Evolutionary conservation across 805 yeast species (phyloP), one percentile per base, ranked within the genome.

Genomic region (Candida endomychidarum): DNA sequence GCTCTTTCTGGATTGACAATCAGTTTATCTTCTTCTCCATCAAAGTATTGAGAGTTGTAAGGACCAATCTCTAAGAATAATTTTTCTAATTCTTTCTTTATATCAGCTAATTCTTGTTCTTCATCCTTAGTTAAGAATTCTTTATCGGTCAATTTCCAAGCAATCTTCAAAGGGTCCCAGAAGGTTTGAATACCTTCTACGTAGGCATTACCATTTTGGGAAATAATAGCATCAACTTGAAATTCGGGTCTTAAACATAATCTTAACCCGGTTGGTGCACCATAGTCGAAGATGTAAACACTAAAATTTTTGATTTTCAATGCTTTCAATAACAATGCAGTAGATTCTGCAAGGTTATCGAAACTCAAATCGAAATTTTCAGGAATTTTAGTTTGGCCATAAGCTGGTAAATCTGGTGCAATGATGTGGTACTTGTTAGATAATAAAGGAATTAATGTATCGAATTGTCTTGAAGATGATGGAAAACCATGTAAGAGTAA

Each of bases 331-430:
- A 70, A 63, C 14, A 48, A 46, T 8, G 47, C 62, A 28, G 68
- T 48, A 2, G 69, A 47, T 11, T 54, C 50, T 3, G 70, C 51
- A 18, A 70, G 25, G 21, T 45, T 52, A 4, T 50, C 66, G 47
- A 70, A 70, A 8, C 56, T 53, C 40, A 50, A 57, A n/a, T 44
- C 39, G 40, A 51, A 63, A 20, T 42, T 51, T 3, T 41, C 42
- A 5, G 68, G 60, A n/a, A 48, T 39, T 22, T 55, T 54, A 3
- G 74, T 65, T 38, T 52, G 57, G 2, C 75, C 75, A 46, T 52
- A 69, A 7, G 70, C 64, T 10, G 75, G 76, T n/a, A 70, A 45
- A 46, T 70, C 76, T 6, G 75, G 75, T 3, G 75, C 75, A 37
- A 70, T 45, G 9, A 70, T 54, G 37, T 63, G 72, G 44, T 54